Conservation (phyloP, 345 rosid genomes). For the Noccaea bulbosa region DNA sequence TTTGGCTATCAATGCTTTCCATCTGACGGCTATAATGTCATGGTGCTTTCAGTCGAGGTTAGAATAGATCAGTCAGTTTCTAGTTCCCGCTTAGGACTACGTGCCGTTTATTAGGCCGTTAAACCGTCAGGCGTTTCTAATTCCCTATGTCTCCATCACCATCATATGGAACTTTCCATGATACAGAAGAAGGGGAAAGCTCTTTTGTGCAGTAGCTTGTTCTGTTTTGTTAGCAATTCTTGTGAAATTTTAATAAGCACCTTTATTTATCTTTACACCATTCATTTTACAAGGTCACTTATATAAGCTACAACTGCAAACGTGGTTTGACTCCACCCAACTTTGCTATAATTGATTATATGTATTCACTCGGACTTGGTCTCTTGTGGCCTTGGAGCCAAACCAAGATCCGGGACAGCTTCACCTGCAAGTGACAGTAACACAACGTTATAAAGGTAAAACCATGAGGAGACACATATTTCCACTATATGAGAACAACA, state of each 20-base stretch:
- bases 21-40: conserved; percentile 11
- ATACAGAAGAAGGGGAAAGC: conserved; percentile 59
- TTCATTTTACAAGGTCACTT: no score
- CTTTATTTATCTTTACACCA: no score
- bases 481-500: not conserved
- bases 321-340: not conserved
- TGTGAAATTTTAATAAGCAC: no score
- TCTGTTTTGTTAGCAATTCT: no score
- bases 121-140: conserved; percentile 4
- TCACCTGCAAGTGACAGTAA: conserved; percentile 49
- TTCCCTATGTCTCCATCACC: conserved; percentile 64
- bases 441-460: not conserved
- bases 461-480: not conserved
- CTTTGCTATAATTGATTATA: not conserved
- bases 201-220: conserved; percentile 29
- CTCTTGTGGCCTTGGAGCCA: conserved; percentile 34
- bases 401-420: conserved; percentile 49
- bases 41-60: not conserved
- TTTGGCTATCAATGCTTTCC: not conserved
- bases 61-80: conserved; percentile 10
- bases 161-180: conserved; percentile 79
- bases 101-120: conserved; percentile 8
- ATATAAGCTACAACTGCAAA: no score
- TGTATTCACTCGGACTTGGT: conserved; percentile 26
- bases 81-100: conserved; percentile 8